Base-by-base conservation (phyloP, 2,329 filamentous ascomycete species). In the Monosporascus sp. region DNA sequence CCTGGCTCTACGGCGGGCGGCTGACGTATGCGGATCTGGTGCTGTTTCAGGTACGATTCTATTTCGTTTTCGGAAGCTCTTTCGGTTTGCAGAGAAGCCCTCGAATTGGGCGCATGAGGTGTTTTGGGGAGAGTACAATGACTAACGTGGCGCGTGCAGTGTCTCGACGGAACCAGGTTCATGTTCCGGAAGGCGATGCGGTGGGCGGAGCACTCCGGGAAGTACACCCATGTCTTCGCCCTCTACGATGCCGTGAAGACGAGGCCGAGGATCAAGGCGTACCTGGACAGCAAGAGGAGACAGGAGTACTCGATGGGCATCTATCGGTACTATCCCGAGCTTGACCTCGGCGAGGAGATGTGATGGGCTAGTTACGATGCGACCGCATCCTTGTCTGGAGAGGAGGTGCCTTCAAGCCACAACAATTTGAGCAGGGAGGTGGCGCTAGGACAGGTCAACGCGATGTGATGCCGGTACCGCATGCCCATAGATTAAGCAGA, bases 1-100 rank as follows among this genome's bases (percentile, higher is more conserved):
- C 81, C 24, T 90, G 85, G 76, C 68, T 93, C 0, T 85, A 89
- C 46, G 86, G 84, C 0, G 78, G 75, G 0, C 72, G 73, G 56
- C 60, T 92, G 57, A 88, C 83, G 0, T 89, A 87, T 68, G 89
- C 87, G 15, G 89, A 93, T 65, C 73, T 88, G 48, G 85, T 88
- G 2, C 65, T 91, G 1, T 92, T 87, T 74, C 87, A 91, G 70
- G 84, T 86, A 56, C 55, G 73, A 59, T 17, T 31, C 18, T 20
- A 26, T 14, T 38, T 11, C 9, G 5, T 17, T 4, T n/a, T 1
- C 1, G 3, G 28, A 14, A 8, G 1, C 11, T 15, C 26, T 15
- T 31, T n/a, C 31, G 28, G 11, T 26, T 14, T 5, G 31, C 2
- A 35, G 4, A 14, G 31, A 14, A 35, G 9, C 31, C 11, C 11